These are phyloP conservation scores for Clarireedia homoeocarpa DNA, from an alignment of 2,329 filamentous ascomycete species.

Conservation along the genomic window DNA sequence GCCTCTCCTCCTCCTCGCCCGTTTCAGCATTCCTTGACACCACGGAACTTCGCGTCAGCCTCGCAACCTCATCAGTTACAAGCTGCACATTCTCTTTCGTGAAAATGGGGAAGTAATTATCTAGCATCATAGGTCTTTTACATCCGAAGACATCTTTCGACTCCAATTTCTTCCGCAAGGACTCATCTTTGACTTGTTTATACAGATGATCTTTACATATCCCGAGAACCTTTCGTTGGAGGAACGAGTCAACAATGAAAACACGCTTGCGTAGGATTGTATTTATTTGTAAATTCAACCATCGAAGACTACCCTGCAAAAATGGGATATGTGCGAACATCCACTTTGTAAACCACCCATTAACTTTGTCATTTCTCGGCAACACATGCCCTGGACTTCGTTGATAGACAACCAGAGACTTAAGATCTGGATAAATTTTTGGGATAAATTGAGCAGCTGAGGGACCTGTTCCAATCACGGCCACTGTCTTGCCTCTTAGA, in stretches of 20 bases:
- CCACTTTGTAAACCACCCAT: constrained; percentile 1
- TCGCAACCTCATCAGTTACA: background rate
- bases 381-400: background rate
- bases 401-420: constrained; percentile 1
- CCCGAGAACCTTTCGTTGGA: background rate
- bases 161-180: background rate
- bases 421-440: background rate
- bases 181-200: background rate
- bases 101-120: background rate
- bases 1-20: background rate
- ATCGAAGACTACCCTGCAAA: background rate
- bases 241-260: background rate
- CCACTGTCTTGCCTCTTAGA: background rate
- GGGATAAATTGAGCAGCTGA: constrained; percentile 3
- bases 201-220: background rate
- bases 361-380: background rate
- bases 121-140: background rate
- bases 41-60: background rate
- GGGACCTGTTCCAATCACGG: background rate
- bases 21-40: background rate
- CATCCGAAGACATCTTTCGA: background rate
- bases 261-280: background rate
- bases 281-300: background rate
- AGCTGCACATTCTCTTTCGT: background rate
- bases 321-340: background rate